Percentiles rank a stretch among this genome's conserved stretches.
phyloP scores from a whole-genome alignment of 2,329 filamentous ascomycete species.

The Neoscytalidium dimidiatum region DNA sequence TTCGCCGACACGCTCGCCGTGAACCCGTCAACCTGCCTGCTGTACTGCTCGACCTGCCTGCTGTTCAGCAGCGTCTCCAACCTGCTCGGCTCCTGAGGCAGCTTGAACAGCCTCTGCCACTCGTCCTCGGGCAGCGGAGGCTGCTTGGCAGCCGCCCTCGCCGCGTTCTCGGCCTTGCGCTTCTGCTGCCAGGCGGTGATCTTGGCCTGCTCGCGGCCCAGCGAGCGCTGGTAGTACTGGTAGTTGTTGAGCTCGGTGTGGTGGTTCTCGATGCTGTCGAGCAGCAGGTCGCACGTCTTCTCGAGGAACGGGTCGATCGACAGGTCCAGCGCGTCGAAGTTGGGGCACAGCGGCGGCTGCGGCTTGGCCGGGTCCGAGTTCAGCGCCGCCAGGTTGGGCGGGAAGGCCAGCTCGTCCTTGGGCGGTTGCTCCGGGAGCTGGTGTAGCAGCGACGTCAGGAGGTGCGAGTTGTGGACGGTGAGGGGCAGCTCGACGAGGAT shows the following conservation, averaged over 20 bases:
- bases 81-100: slow-evolving; percentile 89
- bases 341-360: slow-evolving; percentile 73
- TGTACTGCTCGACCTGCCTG: slow-evolving; percentile 96
- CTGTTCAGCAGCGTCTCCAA: slow-evolving; percentile 94
- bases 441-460: slow-evolving; percentile 92
- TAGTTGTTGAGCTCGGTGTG: slow-evolving; percentile 99
- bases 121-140: slow-evolving; percentile 89
- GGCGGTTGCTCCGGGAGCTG: slow-evolving; percentile 74
- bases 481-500: slow-evolving; percentile 90
- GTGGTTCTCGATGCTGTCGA: slow-evolving; percentile 96
- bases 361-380: slow-evolving; percentile 62
- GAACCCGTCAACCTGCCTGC: slow-evolving; percentile 94
- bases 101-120: slow-evolving; percentile 97
- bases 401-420: slow-evolving; percentile 70
- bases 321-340: slow-evolving; percentile 85
- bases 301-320: slow-evolving; percentile 97
- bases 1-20: slow-evolving; percentile 88
- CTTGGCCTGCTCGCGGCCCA: slow-evolving; percentile 93
- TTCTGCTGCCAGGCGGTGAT: slow-evolving; percentile 96
- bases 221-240: slow-evolving; percentile 93
- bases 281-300: slow-evolving; percentile 94
- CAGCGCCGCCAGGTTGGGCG: slow-evolving; percentile 77
- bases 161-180: slow-evolving; percentile 93
- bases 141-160: slow-evolving; percentile 83
- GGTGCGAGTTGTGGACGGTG: slow-evolving; percentile 92